Percentiles rank a stretch among this genome's conserved stretches.
These are phyloP conservation scores for Krasilnikovozyma curviuscula DNA, from an alignment of 768 basidiomycete genomes.

Conservation along the genomic window DNA sequence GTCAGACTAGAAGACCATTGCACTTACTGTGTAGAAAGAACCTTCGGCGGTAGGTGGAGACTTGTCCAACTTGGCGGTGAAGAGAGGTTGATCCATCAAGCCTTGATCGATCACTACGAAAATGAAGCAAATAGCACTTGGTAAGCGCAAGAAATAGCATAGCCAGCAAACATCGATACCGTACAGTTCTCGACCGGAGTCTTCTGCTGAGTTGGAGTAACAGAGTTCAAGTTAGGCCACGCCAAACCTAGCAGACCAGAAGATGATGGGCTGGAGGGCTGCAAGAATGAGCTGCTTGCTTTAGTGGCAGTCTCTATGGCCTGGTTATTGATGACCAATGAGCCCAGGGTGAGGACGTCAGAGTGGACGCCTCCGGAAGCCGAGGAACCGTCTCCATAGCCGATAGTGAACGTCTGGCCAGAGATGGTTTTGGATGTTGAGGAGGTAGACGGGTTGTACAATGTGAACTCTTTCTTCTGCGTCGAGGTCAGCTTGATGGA, in stretches of 20 bases:
- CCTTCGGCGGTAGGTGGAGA: no score
- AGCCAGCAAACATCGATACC: no score
- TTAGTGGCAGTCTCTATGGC: conserved; percentile 28
- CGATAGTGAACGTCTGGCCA: conserved; percentile 16
- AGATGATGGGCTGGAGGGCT: no score
- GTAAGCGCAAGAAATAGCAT: no score
- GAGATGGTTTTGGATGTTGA: conserved; percentile 15
- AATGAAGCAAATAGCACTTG: no score
- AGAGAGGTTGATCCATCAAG: conserved; percentile 11
- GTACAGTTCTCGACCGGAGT: conserved; percentile 31
- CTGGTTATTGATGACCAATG: conserved; percentile 24
- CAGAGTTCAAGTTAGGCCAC: conserved; percentile 29
- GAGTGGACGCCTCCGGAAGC: conserved; percentile 21
- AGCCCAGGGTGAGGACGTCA: conserved; percentile 15
- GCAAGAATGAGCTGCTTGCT: conserved; percentile 26
- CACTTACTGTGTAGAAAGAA: conserved; percentile 30
- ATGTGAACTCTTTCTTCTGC: not conserved
- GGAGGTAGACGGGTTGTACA: conserved; percentile 20
- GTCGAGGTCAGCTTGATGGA: not conserved
- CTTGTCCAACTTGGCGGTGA: conserved; percentile 26
- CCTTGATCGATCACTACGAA: conserved; percentile 28
- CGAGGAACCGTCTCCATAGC: conserved; percentile 12
- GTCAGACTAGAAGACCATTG: no score
- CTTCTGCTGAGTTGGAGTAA: conserved; percentile 25
- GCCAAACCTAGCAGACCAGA: conserved; percentile 30